Evolutionary conservation across 164 flowering plant genomes (phyloP).

Genomic region (Protea cynaroides): DNA sequence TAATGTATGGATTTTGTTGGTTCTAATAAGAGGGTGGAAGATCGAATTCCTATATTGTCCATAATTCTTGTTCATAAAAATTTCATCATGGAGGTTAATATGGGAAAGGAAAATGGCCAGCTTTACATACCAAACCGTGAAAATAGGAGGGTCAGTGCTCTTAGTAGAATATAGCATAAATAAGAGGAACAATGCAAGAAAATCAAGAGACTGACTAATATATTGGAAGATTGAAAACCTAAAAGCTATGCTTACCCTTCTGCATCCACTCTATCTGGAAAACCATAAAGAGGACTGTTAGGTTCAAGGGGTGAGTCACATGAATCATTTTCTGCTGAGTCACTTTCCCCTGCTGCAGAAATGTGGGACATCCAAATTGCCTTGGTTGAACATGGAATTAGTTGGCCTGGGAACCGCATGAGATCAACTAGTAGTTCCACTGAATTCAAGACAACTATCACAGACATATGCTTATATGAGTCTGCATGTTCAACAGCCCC

Average conservation of each 20-base stretch:
- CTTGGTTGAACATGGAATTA: slow-evolving; percentile 76
- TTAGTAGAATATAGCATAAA: no score
- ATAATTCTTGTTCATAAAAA: no score
- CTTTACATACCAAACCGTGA: no score
- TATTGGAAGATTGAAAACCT: neutral
- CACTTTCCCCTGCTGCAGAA: slow-evolving; percentile 95
- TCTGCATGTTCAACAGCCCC: slow-evolving; percentile 58
- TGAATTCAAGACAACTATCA: slow-evolving; percentile 75
- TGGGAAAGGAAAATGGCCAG: no score
- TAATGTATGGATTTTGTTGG: no score
- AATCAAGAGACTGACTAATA: no score
- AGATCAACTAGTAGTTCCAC: slow-evolving; percentile 91
- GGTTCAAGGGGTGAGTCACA: slow-evolving; percentile 99
- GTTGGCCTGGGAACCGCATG: slow-evolving; percentile 90
- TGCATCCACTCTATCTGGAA: slow-evolving; percentile 58
- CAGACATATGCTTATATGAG: slow-evolving; percentile 90
- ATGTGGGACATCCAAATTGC: slow-evolving; percentile 81
- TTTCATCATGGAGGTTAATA: no score
- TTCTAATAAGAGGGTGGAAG: no score
- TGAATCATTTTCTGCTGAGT: slow-evolving; percentile 98
- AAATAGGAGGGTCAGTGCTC: no score
- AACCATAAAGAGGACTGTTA: slow-evolving; percentile 91
- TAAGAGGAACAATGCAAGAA: no score
- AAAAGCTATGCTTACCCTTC: slow-evolving; percentile 48
- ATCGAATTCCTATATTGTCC: no score